These are phyloP conservation scores for Cyclostephanos tholiformis DNA, from an alignment of 108 stramenopile genomes.

Conservation along the genomic window DNA sequence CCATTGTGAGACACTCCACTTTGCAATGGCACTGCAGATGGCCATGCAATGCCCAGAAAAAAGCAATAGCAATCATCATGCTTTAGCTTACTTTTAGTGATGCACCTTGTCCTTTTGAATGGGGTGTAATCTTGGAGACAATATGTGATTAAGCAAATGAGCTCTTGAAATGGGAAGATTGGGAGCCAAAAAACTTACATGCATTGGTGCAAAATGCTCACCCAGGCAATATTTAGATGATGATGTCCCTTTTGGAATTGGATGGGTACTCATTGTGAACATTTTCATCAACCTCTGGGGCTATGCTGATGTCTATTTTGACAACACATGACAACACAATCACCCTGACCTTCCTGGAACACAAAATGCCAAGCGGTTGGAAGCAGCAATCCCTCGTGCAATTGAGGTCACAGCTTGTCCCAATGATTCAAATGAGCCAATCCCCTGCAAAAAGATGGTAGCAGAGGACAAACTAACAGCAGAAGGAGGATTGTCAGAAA, in stretches of 20 bases:
- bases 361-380: conserved; percentile 15
- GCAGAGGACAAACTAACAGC: conserved; percentile 18
- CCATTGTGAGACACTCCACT: conserved; percentile 4
- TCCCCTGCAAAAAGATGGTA: conserved; percentile 31
- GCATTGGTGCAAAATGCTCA: neutral
- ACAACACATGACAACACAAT: conserved; percentile 35
- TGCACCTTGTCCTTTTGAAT: no score
- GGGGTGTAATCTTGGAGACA: conserved; percentile 26
- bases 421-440: neutral
- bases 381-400: no score
- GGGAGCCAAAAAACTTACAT: conserved; percentile 21
- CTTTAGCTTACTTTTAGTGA: no score
- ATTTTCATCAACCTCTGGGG: conserved; percentile 18
- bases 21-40: conserved; percentile 14
- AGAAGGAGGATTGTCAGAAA: no score
- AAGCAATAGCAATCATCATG: conserved; percentile 3
- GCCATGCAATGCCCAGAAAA: conserved; percentile 18
- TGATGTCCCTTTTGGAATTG: conserved; percentile 14
- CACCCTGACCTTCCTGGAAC: conserved; percentile 4
- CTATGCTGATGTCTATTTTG: conserved; percentile 27
- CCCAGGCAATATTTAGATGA: neutral
- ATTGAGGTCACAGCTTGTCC: no score
- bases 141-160: conserved; percentile 26
- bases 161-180: conserved; percentile 8
- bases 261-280: conserved; percentile 3